Conservation (phyloP, 1,139 yeast species). For the Sugiyamaella novakii region DNA sequence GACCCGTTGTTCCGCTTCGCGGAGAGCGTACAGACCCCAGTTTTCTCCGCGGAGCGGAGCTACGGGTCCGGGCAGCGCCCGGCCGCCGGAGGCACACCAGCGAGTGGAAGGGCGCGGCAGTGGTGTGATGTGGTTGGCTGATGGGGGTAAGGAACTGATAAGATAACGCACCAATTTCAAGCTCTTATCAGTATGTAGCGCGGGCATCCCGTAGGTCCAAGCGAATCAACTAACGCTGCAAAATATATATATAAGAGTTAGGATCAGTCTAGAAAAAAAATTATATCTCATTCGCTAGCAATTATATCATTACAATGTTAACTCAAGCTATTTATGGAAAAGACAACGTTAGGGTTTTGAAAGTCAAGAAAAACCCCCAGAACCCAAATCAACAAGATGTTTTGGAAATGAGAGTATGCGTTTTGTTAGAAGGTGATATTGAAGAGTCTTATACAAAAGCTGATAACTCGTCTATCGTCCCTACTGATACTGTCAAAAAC, state of each 20-base stretch:
- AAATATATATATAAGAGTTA: too few relatives aligned
- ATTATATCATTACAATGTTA: conserved; percentile 6
- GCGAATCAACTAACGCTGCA: too few relatives aligned
- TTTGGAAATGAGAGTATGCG: conserved; percentile 78
- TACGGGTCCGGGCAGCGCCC: too few relatives aligned
- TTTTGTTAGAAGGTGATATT: conserved; percentile 73
- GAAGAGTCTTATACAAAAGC: conserved; percentile 83
- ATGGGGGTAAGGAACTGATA: conserved; percentile 11
- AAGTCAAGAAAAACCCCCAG: conserved; percentile 73
- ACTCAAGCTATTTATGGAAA: conserved; percentile 75
- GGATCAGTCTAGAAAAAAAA: not conserved
- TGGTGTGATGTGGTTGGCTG: not conserved
- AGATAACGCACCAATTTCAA: not conserved
- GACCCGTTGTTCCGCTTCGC: too few relatives aligned
- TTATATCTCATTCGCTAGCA: not conserved
- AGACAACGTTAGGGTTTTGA: conserved; percentile 86
- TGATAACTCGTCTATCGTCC: conserved; percentile 84
- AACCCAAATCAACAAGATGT: conserved; percentile 76
- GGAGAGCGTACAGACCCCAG: too few relatives aligned
- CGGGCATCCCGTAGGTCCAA: conserved; percentile 5
- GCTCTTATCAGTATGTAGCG: conserved; percentile 9
- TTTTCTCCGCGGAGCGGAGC: too few relatives aligned
- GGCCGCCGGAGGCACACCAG: conserved; percentile 1
- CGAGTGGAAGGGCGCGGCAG: too few relatives aligned
- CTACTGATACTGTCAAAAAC: conserved; percentile 93